phyloP scores from a whole-genome alignment of 148 eudicot genomes.

The Vaccinium corymbosum region DNA sequence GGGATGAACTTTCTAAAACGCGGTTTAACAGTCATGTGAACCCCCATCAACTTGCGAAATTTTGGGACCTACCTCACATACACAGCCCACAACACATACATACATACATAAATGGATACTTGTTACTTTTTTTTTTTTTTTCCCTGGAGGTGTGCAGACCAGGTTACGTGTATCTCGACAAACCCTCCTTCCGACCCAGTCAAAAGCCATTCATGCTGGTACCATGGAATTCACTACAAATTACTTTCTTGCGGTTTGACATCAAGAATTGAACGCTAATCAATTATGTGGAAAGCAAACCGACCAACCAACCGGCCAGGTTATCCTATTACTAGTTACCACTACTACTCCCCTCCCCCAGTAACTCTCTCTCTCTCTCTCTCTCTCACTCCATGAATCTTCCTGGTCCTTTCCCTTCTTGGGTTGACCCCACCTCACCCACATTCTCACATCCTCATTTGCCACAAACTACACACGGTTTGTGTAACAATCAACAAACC shows the following conservation, averaged over 20 bases:
- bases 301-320: no score
- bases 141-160: no score
- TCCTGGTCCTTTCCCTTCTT: constrained; percentile 39
- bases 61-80: constrained; percentile 14
- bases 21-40: constrained; percentile 15
- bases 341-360: constrained; percentile 9
- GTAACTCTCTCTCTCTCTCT: constrained; percentile 19
- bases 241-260: no score
- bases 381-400: constrained; percentile 45
- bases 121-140: no score
- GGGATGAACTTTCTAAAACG: constrained; percentile 45
- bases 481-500: not conserved
- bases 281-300: no score
- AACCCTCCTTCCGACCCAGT: no score
- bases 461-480: constrained; percentile 11
- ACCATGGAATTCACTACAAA: no score
- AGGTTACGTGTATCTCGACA: no score
- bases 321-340: no score
- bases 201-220: no score
- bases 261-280: no score
- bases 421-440: constrained; percentile 55
- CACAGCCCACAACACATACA: constrained; percentile 10
- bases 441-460: constrained; percentile 15
- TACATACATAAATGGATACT: not conserved
- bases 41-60: constrained; percentile 13